Percentiles rank a stretch among this genome's conserved stretches.
Evolutionary conservation across 2,329 filamentous ascomycete species (phyloP).

Genomic region (Botrytis medusae): DNA sequence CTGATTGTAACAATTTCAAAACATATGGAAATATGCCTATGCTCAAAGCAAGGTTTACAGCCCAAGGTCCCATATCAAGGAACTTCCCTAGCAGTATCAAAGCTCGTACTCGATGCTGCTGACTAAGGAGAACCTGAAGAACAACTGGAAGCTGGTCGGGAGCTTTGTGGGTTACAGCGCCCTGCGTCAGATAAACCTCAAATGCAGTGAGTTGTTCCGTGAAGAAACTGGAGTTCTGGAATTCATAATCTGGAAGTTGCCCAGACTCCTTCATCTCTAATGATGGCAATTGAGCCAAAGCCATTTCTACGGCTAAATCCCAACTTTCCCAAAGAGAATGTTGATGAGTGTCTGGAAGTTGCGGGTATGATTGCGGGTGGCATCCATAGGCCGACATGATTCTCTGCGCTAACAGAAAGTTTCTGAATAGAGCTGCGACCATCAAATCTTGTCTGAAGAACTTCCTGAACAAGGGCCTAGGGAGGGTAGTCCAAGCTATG

Average conservation of each 20-base stretch:
- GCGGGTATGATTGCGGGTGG: slow-evolving; percentile 86
- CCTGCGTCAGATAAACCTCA: slow-evolving; percentile 86
- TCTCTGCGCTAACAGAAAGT: slow-evolving; percentile 90
- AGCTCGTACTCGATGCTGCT: slow-evolving; percentile 88
- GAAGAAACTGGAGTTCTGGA: slow-evolving; percentile 93
- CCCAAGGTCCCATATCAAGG: slow-evolving; percentile 94
- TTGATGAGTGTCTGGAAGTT: slow-evolving; percentile 90
- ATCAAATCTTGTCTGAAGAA: slow-evolving; percentile 97
- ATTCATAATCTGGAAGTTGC: slow-evolving; percentile 71
- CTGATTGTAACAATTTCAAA: slow-evolving; percentile 93
- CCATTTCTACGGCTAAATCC: slow-evolving; percentile 96
- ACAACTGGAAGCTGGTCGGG: slow-evolving; percentile 96
- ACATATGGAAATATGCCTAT: slow-evolving; percentile 99
- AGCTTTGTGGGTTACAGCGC: slow-evolving; percentile 79
- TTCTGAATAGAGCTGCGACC: slow-evolving; percentile 96
- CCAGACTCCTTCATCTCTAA: slow-evolving; percentile 75
- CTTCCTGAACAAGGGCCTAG: slow-evolving; percentile 88
- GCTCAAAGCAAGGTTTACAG: slow-evolving; percentile 93
- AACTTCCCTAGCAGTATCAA: slow-evolving; percentile 91
- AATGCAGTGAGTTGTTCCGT: slow-evolving; percentile 96
- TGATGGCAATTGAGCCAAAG: slow-evolving; percentile 82
- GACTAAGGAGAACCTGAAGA: slow-evolving; percentile 90
- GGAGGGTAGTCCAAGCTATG: slow-evolving; percentile 95
- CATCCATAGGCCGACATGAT: slow-evolving; percentile 97
- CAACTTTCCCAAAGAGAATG: slow-evolving; percentile 96